phyloP scores from a whole-genome alignment of 2,329 filamentous ascomycete species.

The Alternaria atra region DNA sequence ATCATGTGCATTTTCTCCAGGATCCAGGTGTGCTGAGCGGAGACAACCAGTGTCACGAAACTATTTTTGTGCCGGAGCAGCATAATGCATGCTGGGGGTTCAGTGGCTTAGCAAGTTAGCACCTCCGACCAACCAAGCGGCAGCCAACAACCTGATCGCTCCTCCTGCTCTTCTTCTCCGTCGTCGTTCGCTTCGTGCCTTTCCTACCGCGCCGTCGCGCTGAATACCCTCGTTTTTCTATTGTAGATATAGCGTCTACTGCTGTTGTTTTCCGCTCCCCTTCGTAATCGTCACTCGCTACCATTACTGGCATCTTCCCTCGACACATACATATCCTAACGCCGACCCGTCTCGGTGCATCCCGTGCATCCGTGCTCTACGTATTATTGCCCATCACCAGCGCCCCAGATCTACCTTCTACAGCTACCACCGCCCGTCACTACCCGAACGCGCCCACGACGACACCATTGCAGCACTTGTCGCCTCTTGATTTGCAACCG shows the following conservation, averaged over 20 bases:
- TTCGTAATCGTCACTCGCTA: constrained; percentile 20
- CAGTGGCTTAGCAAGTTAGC: constrained; percentile 18
- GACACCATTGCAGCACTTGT: not conserved
- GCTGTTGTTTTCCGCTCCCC: constrained; percentile 2
- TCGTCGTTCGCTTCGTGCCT: constrained; percentile 21
- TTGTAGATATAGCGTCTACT: constrained; percentile 11
- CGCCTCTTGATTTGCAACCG: constrained; percentile 1
- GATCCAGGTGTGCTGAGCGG: constrained; percentile 20
- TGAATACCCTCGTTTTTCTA: constrained; percentile 16
- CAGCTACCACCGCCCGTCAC: constrained; percentile 10
- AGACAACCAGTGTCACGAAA: constrained; percentile 36
- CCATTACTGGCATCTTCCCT: constrained; percentile 9
- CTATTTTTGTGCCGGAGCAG: constrained; percentile 38
- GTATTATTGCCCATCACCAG: constrained; percentile 17
- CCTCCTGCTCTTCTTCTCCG: constrained; percentile 17
- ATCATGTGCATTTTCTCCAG: constrained; percentile 6
- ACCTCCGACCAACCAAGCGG: constrained; percentile 16
- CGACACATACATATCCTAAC: constrained; percentile 4
- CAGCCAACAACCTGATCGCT: constrained; percentile 13
- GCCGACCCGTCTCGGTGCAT: constrained; percentile 19
- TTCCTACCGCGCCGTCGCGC: constrained; percentile 16
- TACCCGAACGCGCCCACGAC: constrained; percentile 12
- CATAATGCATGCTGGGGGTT: constrained; percentile 24
- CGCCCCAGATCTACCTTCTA: constrained; percentile 7
- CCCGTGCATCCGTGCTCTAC: constrained; percentile 28